phyloP scores from a whole-genome alignment of 352 stramenopile species.

The Globisporangium rhizosaccharum region DNA sequence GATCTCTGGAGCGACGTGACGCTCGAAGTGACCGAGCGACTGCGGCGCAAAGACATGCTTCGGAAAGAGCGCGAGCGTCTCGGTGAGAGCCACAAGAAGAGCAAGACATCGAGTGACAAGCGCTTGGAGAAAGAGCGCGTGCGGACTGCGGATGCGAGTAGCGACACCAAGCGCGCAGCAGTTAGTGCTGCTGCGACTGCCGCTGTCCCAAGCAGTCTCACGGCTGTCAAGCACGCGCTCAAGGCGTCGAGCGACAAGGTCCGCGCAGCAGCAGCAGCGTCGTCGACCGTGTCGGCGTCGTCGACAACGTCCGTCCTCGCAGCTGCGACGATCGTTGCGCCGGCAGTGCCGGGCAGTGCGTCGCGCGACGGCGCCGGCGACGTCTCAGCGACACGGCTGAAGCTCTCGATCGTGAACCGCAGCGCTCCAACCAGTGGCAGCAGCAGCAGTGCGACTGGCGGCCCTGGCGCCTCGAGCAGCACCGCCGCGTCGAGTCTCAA shows the following conservation, averaged over 20 bases:
- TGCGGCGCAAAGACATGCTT: constrained; percentile 60
- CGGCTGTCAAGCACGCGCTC: neutral
- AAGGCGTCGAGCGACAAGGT: constrained; percentile 4
- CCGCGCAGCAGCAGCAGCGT: neutral
- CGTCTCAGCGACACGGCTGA: constrained; percentile 44
- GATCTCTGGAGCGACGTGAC: constrained; percentile 79
- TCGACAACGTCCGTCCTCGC: constrained; percentile 2
- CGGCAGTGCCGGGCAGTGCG: neutral
- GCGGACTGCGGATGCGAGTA: neutral
- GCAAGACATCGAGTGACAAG: constrained; percentile 34
- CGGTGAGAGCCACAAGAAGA: constrained; percentile 24
- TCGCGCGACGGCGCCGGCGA: constrained; percentile 17
- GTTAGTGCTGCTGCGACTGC: constrained; percentile 15
- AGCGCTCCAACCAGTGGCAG: neutral
- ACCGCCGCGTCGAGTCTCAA: constrained; percentile 15
- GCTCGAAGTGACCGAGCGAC: constrained; percentile 66
- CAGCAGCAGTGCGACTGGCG: neutral
- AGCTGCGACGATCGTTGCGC: constrained; percentile 5
- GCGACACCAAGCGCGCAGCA: neutral
- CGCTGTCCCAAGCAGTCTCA: neutral
- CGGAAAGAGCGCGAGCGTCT: constrained; percentile 69
- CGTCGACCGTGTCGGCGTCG: neutral
- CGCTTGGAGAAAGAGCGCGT: constrained; percentile 18
- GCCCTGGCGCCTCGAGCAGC: neutral
- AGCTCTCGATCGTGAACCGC: constrained; percentile 63